Percentiles rank a stretch among this genome's conserved stretches.
Evolutionary conservation across 352 stramenopile genomes (phyloP).

Genomic region (Phytophthora macrochlamydospora): DNA sequence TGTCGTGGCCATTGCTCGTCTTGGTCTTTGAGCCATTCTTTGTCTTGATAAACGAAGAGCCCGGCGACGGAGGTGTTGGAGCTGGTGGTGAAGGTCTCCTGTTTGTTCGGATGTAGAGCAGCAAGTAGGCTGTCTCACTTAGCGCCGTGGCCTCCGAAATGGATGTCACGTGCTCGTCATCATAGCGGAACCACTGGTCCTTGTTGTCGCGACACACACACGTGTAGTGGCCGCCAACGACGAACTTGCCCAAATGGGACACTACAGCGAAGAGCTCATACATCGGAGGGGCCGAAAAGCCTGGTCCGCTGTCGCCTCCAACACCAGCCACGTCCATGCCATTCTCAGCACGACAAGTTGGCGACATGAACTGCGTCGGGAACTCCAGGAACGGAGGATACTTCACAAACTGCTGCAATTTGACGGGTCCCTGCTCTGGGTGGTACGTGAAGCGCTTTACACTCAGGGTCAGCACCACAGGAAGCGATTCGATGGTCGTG

Average conservation of each 20-base stretch:
- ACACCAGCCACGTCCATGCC: conserved; percentile 22
- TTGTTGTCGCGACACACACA: conserved; percentile 87
- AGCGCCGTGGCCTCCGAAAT: conserved; percentile 75
- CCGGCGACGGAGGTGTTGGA: conserved; percentile 13
- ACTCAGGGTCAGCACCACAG: conserved; percentile 79
- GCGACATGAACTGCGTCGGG: conserved; percentile 68
- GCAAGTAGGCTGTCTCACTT: conserved; percentile 76
- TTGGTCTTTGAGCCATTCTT: conserved; percentile 24
- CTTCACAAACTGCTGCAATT: conserved; percentile 86
- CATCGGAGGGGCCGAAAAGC: conserved; percentile 49
- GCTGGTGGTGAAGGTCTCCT: conserved; percentile 25
- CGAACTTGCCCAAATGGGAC: conserved; percentile 80
- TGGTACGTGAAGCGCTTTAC: conserved; percentile 90
- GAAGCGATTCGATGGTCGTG: conserved; percentile 74
- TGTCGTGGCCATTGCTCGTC: conserved; percentile 17
- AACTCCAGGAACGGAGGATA: conserved; percentile 79
- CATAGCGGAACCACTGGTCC: conserved; percentile 86
- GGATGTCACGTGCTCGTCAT: conserved; percentile 83
- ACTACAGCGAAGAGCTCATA: conserved; percentile 89
- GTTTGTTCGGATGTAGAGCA: conserved; percentile 82
- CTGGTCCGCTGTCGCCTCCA: conserved; percentile 20
- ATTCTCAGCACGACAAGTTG: conserved; percentile 64
- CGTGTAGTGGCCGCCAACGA: conserved; percentile 86
- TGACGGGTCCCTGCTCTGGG: conserved; percentile 74
- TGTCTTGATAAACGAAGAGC: conserved; percentile 27